Evolutionary conservation across 805 yeast genomes (phyloP), one percentile per base, ranked within the genome.

Genomic region (Kodamaea laetipori): DNA sequence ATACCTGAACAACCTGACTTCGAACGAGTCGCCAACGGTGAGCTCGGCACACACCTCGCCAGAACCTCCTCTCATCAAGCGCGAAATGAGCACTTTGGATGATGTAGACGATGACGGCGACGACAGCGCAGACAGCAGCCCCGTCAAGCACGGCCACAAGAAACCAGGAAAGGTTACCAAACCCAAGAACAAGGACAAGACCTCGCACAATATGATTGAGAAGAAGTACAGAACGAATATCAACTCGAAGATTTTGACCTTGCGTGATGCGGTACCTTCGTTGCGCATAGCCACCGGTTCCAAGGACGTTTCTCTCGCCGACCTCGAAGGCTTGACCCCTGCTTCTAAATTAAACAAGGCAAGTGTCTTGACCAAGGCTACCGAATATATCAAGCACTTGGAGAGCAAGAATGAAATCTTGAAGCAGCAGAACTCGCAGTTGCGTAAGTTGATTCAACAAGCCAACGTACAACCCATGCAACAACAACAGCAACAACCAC

Each of bases 291-390:
- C 83, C 6, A 70, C 80, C 11, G 74, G 78, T 35, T 63, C 70
- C 12, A 72, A 69, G 3, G 61, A 58, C 28, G 72, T 48, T 10
- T 52, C 61, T 4, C 43, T 67, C 25, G 64, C 68, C 3, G 77
- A 80, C 49, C 65, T 86, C 54, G 92, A 86, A 58, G 92, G 92
- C 2, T 69, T 86, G 45, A 77, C 79, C 37, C 90, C 92, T 0
- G 92, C 95, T 3, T 74, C 78, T 49, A 86, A 86, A 53, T 67
- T 86, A 49, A 86, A 85, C 61, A 86, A 86, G 58, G 94, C 92
- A 2, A 80, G 86, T 11, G 84, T 86, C 37, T 67, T 86, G 47
- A 71, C 85, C 19, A 86, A 86, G 55, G 87, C 92, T 1, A 80
- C 86, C 3, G 94, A 86, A 59, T 86, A 86, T 56, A 85, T 86